phyloP scores from a whole-genome alignment of 176 grass and related monocot species.

The Panicum miliaceum region DNA sequence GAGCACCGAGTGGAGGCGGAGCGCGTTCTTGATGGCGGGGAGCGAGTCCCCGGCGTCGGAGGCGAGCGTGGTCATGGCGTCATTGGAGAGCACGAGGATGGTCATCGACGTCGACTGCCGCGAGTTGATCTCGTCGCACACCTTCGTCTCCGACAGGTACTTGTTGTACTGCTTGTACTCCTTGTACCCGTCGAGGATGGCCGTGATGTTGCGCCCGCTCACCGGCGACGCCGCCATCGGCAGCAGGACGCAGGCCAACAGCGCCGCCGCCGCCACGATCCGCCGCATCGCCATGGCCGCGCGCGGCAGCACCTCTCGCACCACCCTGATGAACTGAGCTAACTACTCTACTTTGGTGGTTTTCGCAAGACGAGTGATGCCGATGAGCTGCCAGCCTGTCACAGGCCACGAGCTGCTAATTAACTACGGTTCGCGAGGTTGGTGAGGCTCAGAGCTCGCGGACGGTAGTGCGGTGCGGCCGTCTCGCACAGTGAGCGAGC shows the following conservation, averaged over 20 bases:
- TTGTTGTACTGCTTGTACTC: constrained; percentile 85
- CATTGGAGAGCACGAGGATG: constrained; percentile 72
- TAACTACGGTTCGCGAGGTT: constrained; percentile 41
- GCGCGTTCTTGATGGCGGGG: constrained; percentile 84
- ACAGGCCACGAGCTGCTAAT: not conserved
- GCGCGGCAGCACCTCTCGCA: not conserved
- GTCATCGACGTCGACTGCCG: constrained; percentile 68
- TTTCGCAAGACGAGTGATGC: not conserved
- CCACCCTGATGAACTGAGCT: not conserved
- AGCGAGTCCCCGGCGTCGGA: constrained; percentile 60
- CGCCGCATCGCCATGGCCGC: constrained; percentile 40
- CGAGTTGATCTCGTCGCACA: constrained; percentile 96
- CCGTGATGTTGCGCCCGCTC: constrained; percentile 78
- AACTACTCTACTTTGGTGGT: not conserved
- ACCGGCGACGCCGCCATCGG: not conserved
- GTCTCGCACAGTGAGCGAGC: not conserved
- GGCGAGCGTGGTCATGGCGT: constrained; percentile 70
- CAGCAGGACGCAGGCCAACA: constrained; percentile 36
- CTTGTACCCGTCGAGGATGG: constrained; percentile 67
- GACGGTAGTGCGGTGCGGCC: not conserved
- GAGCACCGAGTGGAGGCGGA: constrained; percentile 74
- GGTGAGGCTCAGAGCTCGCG: not conserved
- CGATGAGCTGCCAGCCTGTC: constrained; percentile 1
- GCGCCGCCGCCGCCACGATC: not conserved
- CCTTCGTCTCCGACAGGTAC: constrained; percentile 86